Evolutionary conservation across 1,284 basidiomycete genomes (phyloP).

Genomic region (Sphagnurus paluster): DNA sequence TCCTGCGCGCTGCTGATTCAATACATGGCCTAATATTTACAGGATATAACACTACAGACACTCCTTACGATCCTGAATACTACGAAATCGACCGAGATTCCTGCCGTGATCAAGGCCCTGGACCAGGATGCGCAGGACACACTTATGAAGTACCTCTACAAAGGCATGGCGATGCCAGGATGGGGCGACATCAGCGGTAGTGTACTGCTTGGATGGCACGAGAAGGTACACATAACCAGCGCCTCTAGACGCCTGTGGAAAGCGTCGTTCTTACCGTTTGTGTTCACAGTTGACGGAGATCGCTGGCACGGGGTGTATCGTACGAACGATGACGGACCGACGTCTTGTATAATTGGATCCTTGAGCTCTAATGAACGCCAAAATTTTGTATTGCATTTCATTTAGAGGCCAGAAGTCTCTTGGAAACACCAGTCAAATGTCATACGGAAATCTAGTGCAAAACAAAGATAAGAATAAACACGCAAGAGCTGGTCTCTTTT

Average conservation of each 20-base stretch:
- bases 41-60: slow-evolving; percentile 81
- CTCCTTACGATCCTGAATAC: slow-evolving; percentile 95
- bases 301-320: slow-evolving; percentile 95
- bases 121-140: slow-evolving; percentile 85
- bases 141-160: slow-evolving; percentile 99
- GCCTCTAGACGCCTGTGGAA: background rate
- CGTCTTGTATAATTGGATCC: slow-evolving; percentile 60
- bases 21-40: slow-evolving; percentile 1
- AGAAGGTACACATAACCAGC: slow-evolving; percentile 66
- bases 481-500: background rate
- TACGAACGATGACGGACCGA: slow-evolving; percentile 96
- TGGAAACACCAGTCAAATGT: too few species aligned
- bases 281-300: slow-evolving; percentile 83
- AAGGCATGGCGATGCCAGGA: slow-evolving; percentile 86
- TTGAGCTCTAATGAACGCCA: background rate
- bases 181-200: slow-evolving; percentile 87
- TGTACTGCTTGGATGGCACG: slow-evolving; percentile 93
- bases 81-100: slow-evolving; percentile 90
- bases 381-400: too few species aligned
- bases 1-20: slow-evolving; percentile 1
- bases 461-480: background rate
- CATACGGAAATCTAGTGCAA: background rate
- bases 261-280: slow-evolving; percentile 3
- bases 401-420: too few species aligned
- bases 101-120: slow-evolving; percentile 73